Percentiles rank a stretch among this genome's conserved stretches.
phyloP scores from a whole-genome alignment of 805 yeast species.

The Nakazawaea pomicola region DNA sequence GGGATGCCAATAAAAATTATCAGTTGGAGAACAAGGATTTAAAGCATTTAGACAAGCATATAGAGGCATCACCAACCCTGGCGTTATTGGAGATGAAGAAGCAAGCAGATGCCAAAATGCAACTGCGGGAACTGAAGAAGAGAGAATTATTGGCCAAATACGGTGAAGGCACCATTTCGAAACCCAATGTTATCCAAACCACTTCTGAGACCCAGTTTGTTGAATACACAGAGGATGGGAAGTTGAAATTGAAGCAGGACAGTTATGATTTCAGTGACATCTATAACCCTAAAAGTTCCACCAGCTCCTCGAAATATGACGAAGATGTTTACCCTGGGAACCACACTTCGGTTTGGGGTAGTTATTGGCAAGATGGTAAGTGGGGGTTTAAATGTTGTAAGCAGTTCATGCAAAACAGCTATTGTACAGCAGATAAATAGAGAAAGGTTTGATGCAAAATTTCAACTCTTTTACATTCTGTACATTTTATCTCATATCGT shows the following conservation, averaged over 20 bases:
- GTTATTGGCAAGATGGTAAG: slow-evolving; percentile 33
- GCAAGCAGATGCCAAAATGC: slow-evolving; percentile 24
- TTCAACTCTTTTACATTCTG: no score
- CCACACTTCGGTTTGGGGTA: slow-evolving; percentile 39
- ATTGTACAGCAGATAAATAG: slow-evolving; percentile 21
- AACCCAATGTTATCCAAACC: not conserved
- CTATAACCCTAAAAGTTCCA: slow-evolving; percentile 8
- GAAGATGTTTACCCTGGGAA: slow-evolving; percentile 34
- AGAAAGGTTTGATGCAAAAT: no score
- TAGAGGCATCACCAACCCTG: slow-evolving; percentile 44
- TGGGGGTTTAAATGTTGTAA: slow-evolving; percentile 45
- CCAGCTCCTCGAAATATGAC: slow-evolving; percentile 22
- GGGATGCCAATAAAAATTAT: slow-evolving; percentile 25
- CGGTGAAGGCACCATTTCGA: slow-evolving; percentile 22
- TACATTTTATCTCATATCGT: slow-evolving; percentile 9
- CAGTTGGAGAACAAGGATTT: slow-evolving; percentile 9
- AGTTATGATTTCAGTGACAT: slow-evolving; percentile 15
- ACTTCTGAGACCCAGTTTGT: not conserved
- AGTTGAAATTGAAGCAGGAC: slow-evolving; percentile 11
- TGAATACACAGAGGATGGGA: slow-evolving; percentile 12
- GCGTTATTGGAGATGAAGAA: slow-evolving; percentile 32
- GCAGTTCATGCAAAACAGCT: slow-evolving; percentile 24
- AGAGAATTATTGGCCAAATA: slow-evolving; percentile 32
- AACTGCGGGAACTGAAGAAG: slow-evolving; percentile 25
- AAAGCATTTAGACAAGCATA: slow-evolving; percentile 21